These are phyloP conservation scores for Lachnellula hyalina DNA, from an alignment of 2,329 filamentous ascomycete species.

Conservation along the genomic window DNA sequence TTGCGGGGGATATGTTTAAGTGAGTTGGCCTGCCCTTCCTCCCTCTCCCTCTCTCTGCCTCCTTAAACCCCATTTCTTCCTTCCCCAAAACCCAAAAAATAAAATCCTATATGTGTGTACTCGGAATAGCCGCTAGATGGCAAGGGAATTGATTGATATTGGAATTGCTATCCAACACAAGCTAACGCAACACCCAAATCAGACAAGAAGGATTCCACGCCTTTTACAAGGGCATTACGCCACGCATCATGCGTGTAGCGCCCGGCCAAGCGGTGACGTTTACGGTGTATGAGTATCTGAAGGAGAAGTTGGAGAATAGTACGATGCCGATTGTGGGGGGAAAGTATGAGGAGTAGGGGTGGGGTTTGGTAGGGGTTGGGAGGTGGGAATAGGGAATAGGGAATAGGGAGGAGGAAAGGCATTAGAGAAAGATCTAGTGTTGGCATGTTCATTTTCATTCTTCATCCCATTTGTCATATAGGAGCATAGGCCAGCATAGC, in stretches of 20 bases:
- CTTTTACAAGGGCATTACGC: conserved; percentile 99
- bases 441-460: neutral
- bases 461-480: neutral
- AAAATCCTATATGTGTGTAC: no score
- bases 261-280: conserved; percentile 82
- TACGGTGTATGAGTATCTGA: conserved; percentile 73
- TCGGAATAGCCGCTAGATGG: no score
- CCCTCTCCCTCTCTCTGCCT: neutral
- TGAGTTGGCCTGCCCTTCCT: conserved; percentile 32
- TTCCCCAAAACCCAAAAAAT: no score
- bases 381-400: neutral
- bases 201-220: conserved; percentile 89
- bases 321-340: conserved; percentile 54
- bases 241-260: conserved; percentile 93
- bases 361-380: neutral
- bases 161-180: neutral
- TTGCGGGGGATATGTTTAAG: conserved; percentile 82
- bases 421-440: neutral
- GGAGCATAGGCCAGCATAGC: conserved; percentile 18
- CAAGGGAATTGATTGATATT: neutral
- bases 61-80: neutral
- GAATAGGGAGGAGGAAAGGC: neutral
- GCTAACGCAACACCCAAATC: conserved; percentile 18
- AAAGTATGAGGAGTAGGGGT: conserved; percentile 59
- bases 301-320: conserved; percentile 63